Conservation (phyloP, 75 land plant genomes). For the Selaginella moellendorffii region DNA sequence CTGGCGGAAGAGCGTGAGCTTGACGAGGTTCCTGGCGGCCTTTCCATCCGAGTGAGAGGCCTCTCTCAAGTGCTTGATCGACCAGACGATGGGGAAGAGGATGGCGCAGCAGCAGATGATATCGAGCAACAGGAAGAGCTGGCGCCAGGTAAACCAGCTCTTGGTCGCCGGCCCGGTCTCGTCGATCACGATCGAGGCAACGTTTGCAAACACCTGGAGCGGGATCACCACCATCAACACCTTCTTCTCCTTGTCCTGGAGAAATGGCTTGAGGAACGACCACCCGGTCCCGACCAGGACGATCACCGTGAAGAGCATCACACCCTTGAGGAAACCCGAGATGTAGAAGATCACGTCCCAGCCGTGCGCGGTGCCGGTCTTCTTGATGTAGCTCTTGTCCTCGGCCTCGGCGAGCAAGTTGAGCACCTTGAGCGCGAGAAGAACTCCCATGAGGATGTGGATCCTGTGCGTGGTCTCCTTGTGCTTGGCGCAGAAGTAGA, state of each 20-base stretch:
- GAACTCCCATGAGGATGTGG: slow-evolving; percentile 49
- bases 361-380: slow-evolving; percentile 4
- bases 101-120: slow-evolving; percentile 5
- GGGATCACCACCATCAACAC: slow-evolving; percentile 7
- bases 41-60: background rate
- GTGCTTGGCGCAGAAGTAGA: slow-evolving; percentile 29
- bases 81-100: slow-evolving; percentile 1
- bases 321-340: background rate
- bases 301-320: slow-evolving; percentile 5
- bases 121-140: background rate
- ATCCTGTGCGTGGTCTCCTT: slow-evolving; percentile 33
- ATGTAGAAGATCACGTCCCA: slow-evolving; percentile 7
- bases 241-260: slow-evolving; percentile 9
- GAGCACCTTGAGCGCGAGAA: slow-evolving; percentile 15
- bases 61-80: slow-evolving; percentile 2
- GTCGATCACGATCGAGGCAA: background rate
- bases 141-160: background rate
- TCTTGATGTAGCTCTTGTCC: background rate
- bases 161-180: slow-evolving; percentile 6
- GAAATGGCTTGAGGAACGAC: slow-evolving; percentile 4
- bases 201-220: slow-evolving; percentile 5
- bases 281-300: slow-evolving; percentile 1
- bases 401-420: slow-evolving; percentile 5
- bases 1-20: slow-evolving; percentile 7
- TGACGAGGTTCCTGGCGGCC: slow-evolving; percentile 4